Percentiles rank a stretch among this genome's conserved stretches.
Evolutionary conservation across 2,329 filamentous ascomycete genomes (phyloP).

Genomic region (Colletotrichum sp.): DNA sequence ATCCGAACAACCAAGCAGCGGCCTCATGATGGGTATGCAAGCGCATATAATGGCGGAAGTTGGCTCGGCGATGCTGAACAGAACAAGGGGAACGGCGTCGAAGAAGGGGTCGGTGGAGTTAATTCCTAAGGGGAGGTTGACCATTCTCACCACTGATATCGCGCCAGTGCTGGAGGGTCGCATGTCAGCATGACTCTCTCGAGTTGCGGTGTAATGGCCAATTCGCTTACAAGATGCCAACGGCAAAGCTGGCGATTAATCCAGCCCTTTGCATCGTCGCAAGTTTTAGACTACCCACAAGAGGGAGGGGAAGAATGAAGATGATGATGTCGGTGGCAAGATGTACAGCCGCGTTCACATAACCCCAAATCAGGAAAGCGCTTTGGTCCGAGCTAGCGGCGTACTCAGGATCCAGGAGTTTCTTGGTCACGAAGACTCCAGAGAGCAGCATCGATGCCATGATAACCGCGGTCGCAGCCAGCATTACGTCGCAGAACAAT

Average conservation of each 20-base stretch:
- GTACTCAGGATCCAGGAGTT: background rate
- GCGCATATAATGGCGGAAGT: background rate
- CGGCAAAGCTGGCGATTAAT: slow-evolving; percentile 1
- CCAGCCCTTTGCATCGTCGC: slow-evolving; percentile 5
- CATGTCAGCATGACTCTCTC: background rate
- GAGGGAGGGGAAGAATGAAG: slow-evolving; percentile 12
- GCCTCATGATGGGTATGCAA: background rate
- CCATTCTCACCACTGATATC: background rate
- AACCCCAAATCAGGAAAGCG: background rate
- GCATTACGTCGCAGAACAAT: background rate
- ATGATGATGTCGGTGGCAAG: slow-evolving; percentile 19
- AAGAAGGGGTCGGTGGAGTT: background rate
- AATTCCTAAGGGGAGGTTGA: background rate
- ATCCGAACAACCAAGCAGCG: background rate
- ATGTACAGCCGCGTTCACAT: background rate
- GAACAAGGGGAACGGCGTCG: background rate
- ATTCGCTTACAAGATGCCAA: slow-evolving; percentile 15
- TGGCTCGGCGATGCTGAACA: background rate
- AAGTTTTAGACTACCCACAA: slow-evolving; percentile 2
- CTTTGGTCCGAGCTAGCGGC: background rate
- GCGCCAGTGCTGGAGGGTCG: background rate
- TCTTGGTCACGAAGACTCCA: background rate
- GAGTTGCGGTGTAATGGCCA: accelerated
- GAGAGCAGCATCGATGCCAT: background rate
- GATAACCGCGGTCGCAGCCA: background rate